Base-by-base conservation (phyloP, 768 basidiomycete genomes). In the Leccinellum luteum region DNA sequence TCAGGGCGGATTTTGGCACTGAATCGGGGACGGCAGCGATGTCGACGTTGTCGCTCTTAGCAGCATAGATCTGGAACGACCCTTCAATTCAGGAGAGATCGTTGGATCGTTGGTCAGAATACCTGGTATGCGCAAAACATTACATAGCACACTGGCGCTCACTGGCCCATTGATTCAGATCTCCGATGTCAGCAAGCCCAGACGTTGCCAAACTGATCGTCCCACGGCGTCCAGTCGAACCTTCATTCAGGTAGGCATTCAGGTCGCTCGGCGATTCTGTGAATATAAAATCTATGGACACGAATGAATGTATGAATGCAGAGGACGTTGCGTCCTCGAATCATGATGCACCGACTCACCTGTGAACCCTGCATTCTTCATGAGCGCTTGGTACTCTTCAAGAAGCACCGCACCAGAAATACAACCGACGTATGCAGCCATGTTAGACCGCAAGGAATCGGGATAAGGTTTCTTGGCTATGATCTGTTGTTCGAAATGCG, bases 111-210 rank as follows among this genome's bases (percentile, higher is more conserved):
- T 44, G n/a, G 52, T 47, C 21, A 51, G 3, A 48, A 55, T 14
- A 31, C 35, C 8, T 15, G 28, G 5, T 19, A 41, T 38, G 35
- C 17, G 32, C 32, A 34, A 34, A 38, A 38, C 17, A 38, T 55
- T 34, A 19, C 12, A 17, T 19, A 41, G 25, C 56, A 14, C 8
- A 14, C 17, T 25, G 17, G 23, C 30, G n/a, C 79, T 53, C 54
- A 80, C 81, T 73, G 35, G 76, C 76, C 73, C 74, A 79, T 19
- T 75, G 71, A 52, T 83, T 80, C 30, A 75, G 69, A 52, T 83
- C 72, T 48, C 76, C 64, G 17, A 62, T 28, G 15, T 59, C 60
- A 4, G 45, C 10, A 15, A 57, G 57, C 52, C 48, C 13, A 7
- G 35, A 19, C 32, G 35, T 30, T 13, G 35, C 49, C 6, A 25